phyloP scores from a whole-genome alignment of 306 rosid genomes.

The Prunus mira region DNA sequence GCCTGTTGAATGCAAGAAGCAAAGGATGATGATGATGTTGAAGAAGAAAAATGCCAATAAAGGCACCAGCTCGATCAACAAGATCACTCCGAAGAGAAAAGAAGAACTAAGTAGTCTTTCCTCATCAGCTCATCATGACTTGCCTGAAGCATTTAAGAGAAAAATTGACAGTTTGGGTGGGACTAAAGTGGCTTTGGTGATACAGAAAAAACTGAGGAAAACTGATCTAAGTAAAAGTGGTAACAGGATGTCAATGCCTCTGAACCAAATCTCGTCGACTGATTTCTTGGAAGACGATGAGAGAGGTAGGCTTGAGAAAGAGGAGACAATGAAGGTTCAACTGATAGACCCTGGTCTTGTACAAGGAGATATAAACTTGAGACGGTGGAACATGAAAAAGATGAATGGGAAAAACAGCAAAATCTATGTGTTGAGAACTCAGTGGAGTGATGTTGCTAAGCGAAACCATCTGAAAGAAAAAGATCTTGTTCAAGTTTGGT shows the following conservation, averaged over 20 bases:
- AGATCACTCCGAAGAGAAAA: neutral
- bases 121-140: neutral
- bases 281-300: neutral
- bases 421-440: neutral
- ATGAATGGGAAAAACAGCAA: neutral
- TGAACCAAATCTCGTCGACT: slow-evolving; percentile 3
- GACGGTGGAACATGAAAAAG: neutral
- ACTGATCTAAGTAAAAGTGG: neutral
- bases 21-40: neutral
- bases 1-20: neutral
- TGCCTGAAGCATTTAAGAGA: slow-evolving; percentile 7
- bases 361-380: neutral
- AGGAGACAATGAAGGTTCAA: neutral
- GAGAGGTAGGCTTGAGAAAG: neutral
- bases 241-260: slow-evolving; percentile 11
- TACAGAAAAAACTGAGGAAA: neutral
- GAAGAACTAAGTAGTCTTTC: neutral
- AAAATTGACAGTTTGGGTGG: slow-evolving; percentile 1
- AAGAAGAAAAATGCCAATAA: neutral
- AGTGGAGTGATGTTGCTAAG: neutral
- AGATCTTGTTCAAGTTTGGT: slow-evolving; percentile 5
- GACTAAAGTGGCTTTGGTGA: neutral
- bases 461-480: neutral
- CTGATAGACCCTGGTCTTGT: neutral
- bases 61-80: neutral